phyloP scores from a whole-genome alignment of 2,329 filamentous ascomycete species.

The Cladosporium colombiae region DNA sequence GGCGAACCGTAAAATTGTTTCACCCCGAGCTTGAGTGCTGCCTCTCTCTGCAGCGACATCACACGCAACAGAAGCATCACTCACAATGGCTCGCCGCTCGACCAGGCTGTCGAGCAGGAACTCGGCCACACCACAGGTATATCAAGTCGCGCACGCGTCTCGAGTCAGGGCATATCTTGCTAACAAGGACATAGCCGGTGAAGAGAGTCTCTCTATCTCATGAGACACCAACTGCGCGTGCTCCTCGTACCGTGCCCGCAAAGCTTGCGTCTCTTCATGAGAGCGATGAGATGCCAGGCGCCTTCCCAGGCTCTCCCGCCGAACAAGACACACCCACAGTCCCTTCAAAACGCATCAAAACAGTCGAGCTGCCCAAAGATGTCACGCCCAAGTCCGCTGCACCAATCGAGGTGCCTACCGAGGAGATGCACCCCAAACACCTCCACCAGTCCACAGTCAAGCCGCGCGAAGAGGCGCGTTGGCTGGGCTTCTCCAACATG shows the following conservation, averaged over 20 bases:
- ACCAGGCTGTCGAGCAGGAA: slow-evolving; percentile 19
- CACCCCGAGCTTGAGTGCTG: slow-evolving; percentile 1
- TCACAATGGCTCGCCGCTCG: slow-evolving; percentile 21
- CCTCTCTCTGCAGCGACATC: neutral
- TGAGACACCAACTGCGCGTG: slow-evolving; percentile 31
- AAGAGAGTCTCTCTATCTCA: slow-evolving; percentile 39
- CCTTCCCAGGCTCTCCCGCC: slow-evolving; percentile 34
- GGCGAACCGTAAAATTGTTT: slow-evolving; percentile 11
- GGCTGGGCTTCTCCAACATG: slow-evolving; percentile 80
- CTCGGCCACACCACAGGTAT: slow-evolving; percentile 26
- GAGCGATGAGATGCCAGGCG: slow-evolving; percentile 42
- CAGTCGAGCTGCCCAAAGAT: slow-evolving; percentile 24
- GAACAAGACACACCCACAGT: slow-evolving; percentile 14
- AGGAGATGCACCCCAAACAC: slow-evolving; percentile 91
- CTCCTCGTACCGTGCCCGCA: slow-evolving; percentile 36
- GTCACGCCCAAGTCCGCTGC: slow-evolving; percentile 64
- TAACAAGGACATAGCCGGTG: slow-evolving; percentile 25
- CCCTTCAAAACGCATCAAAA: slow-evolving; percentile 27
- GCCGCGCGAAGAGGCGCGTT: slow-evolving; percentile 74
- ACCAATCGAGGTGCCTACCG: slow-evolving; percentile 67
- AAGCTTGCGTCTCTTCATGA: slow-evolving; percentile 51
- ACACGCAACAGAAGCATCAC: neutral
- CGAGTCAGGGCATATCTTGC: neutral
- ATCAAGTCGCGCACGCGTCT: neutral
- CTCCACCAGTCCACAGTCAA: slow-evolving; percentile 73